phyloP scores from a whole-genome alignment of 495 filamentous ascomycete species.

The Rostrohypoxylon terebratum region DNA sequence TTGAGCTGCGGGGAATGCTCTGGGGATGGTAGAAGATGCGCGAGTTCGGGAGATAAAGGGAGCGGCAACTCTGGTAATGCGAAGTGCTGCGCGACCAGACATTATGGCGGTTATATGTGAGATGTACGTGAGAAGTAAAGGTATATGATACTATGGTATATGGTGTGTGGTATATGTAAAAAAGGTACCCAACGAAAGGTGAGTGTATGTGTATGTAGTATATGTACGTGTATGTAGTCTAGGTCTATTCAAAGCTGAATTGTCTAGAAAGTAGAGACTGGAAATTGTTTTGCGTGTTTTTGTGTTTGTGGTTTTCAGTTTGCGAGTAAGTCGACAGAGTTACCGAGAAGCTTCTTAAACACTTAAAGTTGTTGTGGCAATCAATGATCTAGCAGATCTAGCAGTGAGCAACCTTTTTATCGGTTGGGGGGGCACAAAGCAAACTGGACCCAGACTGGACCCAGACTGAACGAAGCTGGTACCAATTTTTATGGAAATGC shows the following conservation, averaged over 20 bases:
- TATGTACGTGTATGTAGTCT: too few species aligned
- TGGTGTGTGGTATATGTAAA: neutral
- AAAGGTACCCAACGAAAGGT: neutral
- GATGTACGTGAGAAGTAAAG: neutral
- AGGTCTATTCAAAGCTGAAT: constrained; percentile 2
- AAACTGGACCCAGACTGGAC: constrained; percentile 13
- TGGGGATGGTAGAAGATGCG: constrained; percentile 44
- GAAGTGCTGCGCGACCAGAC: constrained; percentile 55
- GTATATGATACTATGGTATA: neutral
- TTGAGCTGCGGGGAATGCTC: constrained; percentile 54
- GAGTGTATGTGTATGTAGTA: neutral
- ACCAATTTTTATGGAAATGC: constrained; percentile 39
- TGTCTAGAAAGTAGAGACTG: neutral
- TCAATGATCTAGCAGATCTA: constrained; percentile 21
- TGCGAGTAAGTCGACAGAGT: constrained; percentile 14
- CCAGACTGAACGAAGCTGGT: neutral
- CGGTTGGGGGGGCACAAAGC: constrained; percentile 23
- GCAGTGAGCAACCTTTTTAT: constrained; percentile 24
- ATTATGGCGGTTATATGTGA: constrained; percentile 48
- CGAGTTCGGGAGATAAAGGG: constrained; percentile 48
- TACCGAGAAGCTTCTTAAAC: constrained; percentile 3
- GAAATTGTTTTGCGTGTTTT: neutral
- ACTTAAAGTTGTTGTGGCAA: neutral
- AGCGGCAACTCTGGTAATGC: constrained; percentile 50
- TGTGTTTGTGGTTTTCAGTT: neutral